Evolutionary conservation across 768 basidiomycete genomes (phyloP), one percentile per base, ranked within the genome.

Genomic region (Rhodotorula paludigena): DNA sequence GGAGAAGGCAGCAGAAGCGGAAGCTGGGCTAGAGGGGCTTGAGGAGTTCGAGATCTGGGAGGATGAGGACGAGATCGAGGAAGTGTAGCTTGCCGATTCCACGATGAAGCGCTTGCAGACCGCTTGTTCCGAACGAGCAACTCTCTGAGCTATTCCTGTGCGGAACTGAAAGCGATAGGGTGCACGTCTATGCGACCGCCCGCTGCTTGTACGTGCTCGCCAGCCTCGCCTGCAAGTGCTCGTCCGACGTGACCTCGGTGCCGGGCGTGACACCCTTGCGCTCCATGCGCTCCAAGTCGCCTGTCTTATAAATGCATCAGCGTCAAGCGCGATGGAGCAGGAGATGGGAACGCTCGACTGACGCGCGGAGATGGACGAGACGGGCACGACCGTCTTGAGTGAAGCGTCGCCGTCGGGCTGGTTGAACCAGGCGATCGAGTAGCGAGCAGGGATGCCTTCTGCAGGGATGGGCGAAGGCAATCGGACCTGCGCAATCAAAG

Each of bases 341-440:
- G 28, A 28, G 41, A 33, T 23, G 23, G 41, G 21, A 32, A 32
- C 25, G 45, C 20, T 38, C 12, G 35, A 48, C 42, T n/a, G 32
- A 66, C 65, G 39, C 42, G 36, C 51, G 3, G 63, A 64, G 44
- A 69, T 65, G 15, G 63, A 58, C 10, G 68, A 57, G 30, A 64
- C 68, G 49, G 57, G 52, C 4, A 69, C 68, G 32, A 60, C 57
- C 2, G 63, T 71, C 51, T 57, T 58, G 49, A 72, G 60, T 23
- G 54, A 53, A 18, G 71, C 66, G 7, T 30, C 1, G 0, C 59
- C 45, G 2, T 33, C 44, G 0, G 71, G 71, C 35, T 72, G 71
- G 48, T 68, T 64, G 63, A 72, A 72, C 44, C 56, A 72, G 2
- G 71, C 71, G 28, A 72, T 68, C 10, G 59, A 61, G 53, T 62